Conservation (phyloP, 805 yeast genomes). For the Candida orba region DNA sequence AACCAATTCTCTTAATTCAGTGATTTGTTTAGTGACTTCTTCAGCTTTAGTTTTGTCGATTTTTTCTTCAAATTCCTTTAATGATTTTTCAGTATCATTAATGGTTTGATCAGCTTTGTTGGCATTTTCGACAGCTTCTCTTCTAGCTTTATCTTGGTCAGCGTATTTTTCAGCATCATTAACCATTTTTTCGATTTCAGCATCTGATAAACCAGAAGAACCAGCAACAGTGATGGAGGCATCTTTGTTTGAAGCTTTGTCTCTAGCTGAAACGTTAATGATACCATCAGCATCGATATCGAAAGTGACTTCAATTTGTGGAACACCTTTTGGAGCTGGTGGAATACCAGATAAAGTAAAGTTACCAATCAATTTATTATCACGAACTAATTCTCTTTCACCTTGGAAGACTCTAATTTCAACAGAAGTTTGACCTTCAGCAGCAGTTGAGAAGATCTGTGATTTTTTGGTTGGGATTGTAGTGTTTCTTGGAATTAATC, state of each 20-base stretch:
- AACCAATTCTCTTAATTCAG: conserved; percentile 61
- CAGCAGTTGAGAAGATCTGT: conserved; percentile 86
- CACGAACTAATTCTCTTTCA: conserved; percentile 71
- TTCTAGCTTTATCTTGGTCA: conserved; percentile 48
- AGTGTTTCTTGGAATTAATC: conserved; percentile 98
- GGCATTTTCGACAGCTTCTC: conserved; percentile 63
- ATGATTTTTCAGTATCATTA: conserved; percentile 82
- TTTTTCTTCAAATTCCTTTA: conserved; percentile 66
- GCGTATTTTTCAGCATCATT: conserved; percentile 55
- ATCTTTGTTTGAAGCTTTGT: conserved; percentile 74
- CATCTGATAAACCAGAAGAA: conserved; percentile 53
- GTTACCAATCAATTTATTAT: conserved; percentile 72
- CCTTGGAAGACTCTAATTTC: conserved; percentile 77
- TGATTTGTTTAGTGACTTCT: conserved; percentile 33
- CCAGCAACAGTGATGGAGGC: conserved; percentile 62
- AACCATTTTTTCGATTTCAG: conserved; percentile 55
- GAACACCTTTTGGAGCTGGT: conserved; percentile 71
- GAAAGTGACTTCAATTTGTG: conserved; percentile 71
- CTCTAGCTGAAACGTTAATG: conserved; percentile 77
- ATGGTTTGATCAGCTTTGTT: conserved; percentile 78
- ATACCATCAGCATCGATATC: conserved; percentile 80
- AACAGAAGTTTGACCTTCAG: conserved; percentile 80
- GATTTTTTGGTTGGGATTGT: conserved; percentile 99
- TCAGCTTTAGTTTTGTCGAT: conserved; percentile 49
- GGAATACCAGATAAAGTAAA: conserved; percentile 70